Conservation (phyloP, 176 grass and related monocot genomes). For the Zea mays region DNA sequence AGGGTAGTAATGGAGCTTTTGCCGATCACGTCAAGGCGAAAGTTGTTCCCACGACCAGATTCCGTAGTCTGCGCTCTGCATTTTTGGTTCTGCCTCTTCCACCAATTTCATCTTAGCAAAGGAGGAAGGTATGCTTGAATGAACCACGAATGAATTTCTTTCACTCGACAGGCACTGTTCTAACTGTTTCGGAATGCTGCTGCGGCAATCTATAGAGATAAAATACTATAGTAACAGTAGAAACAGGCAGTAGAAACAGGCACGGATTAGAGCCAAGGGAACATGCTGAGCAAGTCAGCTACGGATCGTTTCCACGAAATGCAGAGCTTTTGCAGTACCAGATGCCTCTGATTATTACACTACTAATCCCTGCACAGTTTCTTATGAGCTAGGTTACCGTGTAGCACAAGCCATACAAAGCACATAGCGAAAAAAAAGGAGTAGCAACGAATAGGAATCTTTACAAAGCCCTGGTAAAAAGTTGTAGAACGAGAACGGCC, state of each 20-base stretch:
- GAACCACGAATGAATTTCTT: background rate
- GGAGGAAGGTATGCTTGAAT: background rate
- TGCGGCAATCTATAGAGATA: no score
- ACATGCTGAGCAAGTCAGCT: background rate
- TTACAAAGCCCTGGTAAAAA: background rate
- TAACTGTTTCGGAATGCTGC: no score
- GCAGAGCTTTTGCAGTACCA: background rate
- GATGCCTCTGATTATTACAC: background rate
- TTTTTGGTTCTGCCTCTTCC: background rate
- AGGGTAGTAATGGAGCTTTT: background rate
- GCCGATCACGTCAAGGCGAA: slow-evolving; percentile 19
- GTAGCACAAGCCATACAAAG: background rate
- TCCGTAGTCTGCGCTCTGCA: background rate
- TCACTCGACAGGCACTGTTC: background rate
- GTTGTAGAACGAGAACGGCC: background rate
- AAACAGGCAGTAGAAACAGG: no score
- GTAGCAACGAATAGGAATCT: background rate
- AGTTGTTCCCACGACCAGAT: slow-evolving; percentile 30
- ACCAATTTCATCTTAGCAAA: background rate
- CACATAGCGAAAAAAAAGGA: background rate
- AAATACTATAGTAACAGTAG: no score
- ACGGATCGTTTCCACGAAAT: background rate
- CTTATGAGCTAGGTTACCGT: background rate
- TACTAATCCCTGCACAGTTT: background rate
- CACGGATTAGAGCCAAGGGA: no score